Evolutionary conservation across 805 yeast species (phyloP), one percentile per base, ranked within the genome.

Genomic region (Lipomyces oligophaga): DNA sequence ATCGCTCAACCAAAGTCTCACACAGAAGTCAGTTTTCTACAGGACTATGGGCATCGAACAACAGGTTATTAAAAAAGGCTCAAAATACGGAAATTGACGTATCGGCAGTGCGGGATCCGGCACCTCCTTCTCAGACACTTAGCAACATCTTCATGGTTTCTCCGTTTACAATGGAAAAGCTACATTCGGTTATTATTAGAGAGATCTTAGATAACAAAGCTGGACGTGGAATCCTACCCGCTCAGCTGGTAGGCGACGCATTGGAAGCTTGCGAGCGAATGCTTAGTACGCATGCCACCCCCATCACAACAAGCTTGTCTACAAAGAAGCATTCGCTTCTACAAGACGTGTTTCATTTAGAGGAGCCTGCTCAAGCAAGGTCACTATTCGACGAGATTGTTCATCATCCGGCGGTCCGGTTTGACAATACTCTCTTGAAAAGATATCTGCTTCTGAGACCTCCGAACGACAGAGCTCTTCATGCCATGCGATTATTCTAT

Each of bases 391-490:
- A 34, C 7, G 50, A 54, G 7, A 56, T 56, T 18, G 16, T 56
- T 10, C 34, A 28, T 3, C 46, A 47, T 45, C 55, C 49, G 19
- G 41, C 44, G 7, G 47, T 52, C 13, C 30, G 42, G 4, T 28
- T 56, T 8, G 48, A 49, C 31, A 34, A 43, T 30, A 45, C 25
- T 7, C 32, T 53, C 6, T 38, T 57, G 13, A 42, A 41, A 10
- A 24, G 38, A 8, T 57, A 51, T 21, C 54, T 57, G 18, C 41
- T 56, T 10, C 42, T 52, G n/a, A 45, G 55, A 15, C 60, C 60
- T 7, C 41, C 44, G 7, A 53, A 49, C 3, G 26, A 27, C 26
- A 42, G 56, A 3, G 55, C 55, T 5, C n/a, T 25, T 16, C 38
- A 38, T 20, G 60, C 56, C 2, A 37, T 57, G 13, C 39, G 35